Conservation (phyloP, 2,329 filamentous ascomycete genomes). For the Polytolypa hystricis region DNA sequence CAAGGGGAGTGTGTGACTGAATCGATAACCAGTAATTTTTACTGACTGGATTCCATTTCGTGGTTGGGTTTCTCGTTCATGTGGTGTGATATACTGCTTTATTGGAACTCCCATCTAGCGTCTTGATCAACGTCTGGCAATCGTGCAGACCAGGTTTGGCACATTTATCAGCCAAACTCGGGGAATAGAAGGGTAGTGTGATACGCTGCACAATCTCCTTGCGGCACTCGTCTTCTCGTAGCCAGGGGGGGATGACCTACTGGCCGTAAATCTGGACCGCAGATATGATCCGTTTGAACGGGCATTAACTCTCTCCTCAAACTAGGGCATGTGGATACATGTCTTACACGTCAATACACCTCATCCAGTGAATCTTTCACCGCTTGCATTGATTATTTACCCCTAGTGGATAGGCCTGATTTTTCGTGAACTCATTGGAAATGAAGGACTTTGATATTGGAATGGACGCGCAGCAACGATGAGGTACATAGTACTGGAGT, state of each 20-base stretch:
- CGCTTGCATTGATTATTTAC: slow-evolving; percentile 52
- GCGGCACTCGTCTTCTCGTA: slow-evolving; percentile 52
- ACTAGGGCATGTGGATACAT: slow-evolving; percentile 58
- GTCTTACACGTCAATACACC: slow-evolving; percentile 52
- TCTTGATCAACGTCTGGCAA: slow-evolving; percentile 38
- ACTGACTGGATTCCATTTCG: slow-evolving; percentile 47
- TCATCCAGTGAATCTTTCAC: slow-evolving; percentile 56
- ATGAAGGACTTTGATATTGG: no score
- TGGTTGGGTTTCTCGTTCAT: slow-evolving; percentile 34
- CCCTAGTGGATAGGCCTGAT: slow-evolving; percentile 56
- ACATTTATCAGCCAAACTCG: slow-evolving; percentile 45
- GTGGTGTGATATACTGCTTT: slow-evolving; percentile 41
- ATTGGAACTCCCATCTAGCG: slow-evolving; percentile 48
- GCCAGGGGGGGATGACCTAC: slow-evolving; percentile 38
- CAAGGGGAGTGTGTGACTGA: slow-evolving; percentile 35
- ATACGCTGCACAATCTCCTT: slow-evolving; percentile 47
- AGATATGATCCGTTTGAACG: slow-evolving; percentile 43
- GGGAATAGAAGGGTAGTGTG: slow-evolving; percentile 39
- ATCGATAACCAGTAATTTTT: slow-evolving; percentile 55
- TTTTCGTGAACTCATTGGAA: slow-evolving; percentile 58
- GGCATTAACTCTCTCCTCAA: slow-evolving; percentile 55
- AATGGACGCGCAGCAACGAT: no score
- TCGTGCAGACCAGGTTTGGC: slow-evolving; percentile 37
- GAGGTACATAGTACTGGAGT: no score
- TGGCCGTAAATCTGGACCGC: slow-evolving; percentile 58